phyloP scores from a whole-genome alignment of 768 basidiomycete species.

The Tubosaeta sp. region DNA sequence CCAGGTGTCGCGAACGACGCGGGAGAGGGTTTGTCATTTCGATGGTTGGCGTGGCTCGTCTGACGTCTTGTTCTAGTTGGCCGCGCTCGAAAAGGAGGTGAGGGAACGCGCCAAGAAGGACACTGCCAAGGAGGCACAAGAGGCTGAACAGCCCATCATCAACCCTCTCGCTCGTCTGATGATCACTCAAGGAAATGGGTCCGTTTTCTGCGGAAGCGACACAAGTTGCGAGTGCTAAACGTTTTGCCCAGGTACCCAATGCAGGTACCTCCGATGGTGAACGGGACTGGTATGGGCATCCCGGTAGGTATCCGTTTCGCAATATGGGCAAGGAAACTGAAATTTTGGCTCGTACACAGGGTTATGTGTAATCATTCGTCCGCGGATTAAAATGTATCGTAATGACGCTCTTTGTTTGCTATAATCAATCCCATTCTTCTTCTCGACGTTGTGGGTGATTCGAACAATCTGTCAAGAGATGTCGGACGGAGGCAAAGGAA shows the following conservation, averaged over 20 bases:
- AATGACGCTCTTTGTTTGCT: conserved; percentile 19
- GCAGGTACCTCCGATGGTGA: conserved; percentile 57
- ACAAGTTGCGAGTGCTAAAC: conserved; percentile 2
- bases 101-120: conserved; percentile 86
- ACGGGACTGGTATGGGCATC: conserved; percentile 49
- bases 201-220: conserved; percentile 4
- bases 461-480: conserved; percentile 9
- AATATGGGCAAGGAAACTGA: conserved; percentile 4
- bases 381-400: conserved; percentile 21
- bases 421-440: conserved; percentile 22
- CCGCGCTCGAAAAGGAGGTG: conserved; percentile 82
- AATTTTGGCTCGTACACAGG: conserved; percentile 31
- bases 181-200: conserved; percentile 74
- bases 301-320: conserved; percentile 43
- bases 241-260: conserved; percentile 46
- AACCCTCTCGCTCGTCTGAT: conserved; percentile 66
- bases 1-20: conserved; percentile 75
- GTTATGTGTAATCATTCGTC: conserved; percentile 39
- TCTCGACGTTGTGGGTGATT: neutral
- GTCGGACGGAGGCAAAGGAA: neutral
- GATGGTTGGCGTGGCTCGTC: conserved; percentile 1
- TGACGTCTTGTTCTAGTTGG: conserved; percentile 43
- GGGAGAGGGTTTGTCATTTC: conserved; percentile 57
- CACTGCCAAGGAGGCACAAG: conserved; percentile 82
- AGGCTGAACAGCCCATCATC: conserved; percentile 83